Evolutionary conservation across 1,139 yeast genomes (phyloP).

Genomic region (Pichia sp.): DNA sequence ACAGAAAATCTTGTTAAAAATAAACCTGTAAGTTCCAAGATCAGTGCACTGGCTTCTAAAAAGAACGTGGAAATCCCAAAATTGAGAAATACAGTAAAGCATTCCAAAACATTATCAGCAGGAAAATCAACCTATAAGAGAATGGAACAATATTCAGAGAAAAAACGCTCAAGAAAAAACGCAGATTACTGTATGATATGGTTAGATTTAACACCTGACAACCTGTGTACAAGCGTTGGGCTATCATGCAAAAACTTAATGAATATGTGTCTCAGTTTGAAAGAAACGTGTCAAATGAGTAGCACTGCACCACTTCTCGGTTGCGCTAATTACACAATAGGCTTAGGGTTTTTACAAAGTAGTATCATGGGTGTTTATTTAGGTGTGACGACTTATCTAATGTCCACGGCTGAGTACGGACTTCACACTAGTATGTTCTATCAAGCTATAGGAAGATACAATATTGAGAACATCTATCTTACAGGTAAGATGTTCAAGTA

Average conservation of each 20-base stretch:
- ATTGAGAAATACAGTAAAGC: conserved; percentile 64
- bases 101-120: conserved; percentile 50
- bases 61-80: conserved; percentile 45
- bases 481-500: conserved; percentile 82
- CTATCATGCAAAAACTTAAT: conserved; percentile 58
- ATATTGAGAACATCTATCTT: conserved; percentile 81
- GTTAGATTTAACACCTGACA: conserved; percentile 63
- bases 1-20: conserved; percentile 67
- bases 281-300: conserved; percentile 84
- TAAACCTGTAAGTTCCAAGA: conserved; percentile 59
- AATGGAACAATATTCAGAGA: conserved; percentile 45
- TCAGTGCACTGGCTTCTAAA: conserved; percentile 51
- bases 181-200: conserved; percentile 34
- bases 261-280: conserved; percentile 80
- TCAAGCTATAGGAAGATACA: conserved; percentile 66
- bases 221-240: conserved; percentile 58
- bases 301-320: conserved; percentile 74
- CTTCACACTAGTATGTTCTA: conserved; percentile 72
- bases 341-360: conserved; percentile 84
- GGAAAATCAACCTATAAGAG: conserved; percentile 42
- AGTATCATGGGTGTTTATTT: conserved; percentile 76
- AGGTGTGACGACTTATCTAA: conserved; percentile 80
- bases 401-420: conserved; percentile 76
- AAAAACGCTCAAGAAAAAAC: conserved; percentile 38
- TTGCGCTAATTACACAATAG: conserved; percentile 78